Percentiles rank a stretch among this genome's conserved stretches.
These are phyloP conservation scores for Bruguiera gymnorhiza DNA, from an alignment of 345 rosid species.

Conservation along the genomic window DNA sequence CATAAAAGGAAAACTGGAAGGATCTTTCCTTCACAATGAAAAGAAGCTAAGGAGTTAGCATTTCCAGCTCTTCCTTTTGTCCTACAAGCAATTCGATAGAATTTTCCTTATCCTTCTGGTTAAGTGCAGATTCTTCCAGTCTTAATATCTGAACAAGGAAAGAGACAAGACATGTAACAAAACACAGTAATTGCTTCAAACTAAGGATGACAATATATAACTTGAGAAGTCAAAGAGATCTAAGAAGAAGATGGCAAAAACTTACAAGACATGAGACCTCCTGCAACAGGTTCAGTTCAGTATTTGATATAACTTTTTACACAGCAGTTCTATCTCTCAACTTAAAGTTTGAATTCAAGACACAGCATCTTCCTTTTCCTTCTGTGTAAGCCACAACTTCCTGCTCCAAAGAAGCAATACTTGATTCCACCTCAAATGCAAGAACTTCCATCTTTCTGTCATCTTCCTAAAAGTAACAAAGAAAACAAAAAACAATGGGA, in stretches of 20 bases:
- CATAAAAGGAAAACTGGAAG: too few species aligned
- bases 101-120: constrained; percentile 51
- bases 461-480: constrained; percentile 57
- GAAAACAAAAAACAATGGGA: constrained; percentile 12
- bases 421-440: constrained; percentile 89
- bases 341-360: too few species aligned
- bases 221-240: not conserved
- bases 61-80: constrained; percentile 87
- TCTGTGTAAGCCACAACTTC: constrained; percentile 23
- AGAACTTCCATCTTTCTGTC: constrained; percentile 66
- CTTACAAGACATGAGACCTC: constrained; percentile 55
- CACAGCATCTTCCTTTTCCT: too few species aligned
- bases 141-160: constrained; percentile 42
- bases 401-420: constrained; percentile 77
- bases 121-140: constrained; percentile 56
- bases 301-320: constrained; percentile 46
- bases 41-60: constrained; percentile 38
- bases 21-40: too few species aligned
- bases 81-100: constrained; percentile 46
- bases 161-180: constrained; percentile 3
- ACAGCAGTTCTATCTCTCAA: constrained; percentile 33
- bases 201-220: not conserved
- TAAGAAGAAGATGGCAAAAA: constrained; percentile 1
- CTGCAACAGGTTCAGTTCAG: constrained; percentile 41
- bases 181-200: constrained; percentile 15